These are phyloP conservation scores for Geotrichum aggregatum DNA, from an alignment of 1,139 yeast genomes.

Conservation along the genomic window DNA sequence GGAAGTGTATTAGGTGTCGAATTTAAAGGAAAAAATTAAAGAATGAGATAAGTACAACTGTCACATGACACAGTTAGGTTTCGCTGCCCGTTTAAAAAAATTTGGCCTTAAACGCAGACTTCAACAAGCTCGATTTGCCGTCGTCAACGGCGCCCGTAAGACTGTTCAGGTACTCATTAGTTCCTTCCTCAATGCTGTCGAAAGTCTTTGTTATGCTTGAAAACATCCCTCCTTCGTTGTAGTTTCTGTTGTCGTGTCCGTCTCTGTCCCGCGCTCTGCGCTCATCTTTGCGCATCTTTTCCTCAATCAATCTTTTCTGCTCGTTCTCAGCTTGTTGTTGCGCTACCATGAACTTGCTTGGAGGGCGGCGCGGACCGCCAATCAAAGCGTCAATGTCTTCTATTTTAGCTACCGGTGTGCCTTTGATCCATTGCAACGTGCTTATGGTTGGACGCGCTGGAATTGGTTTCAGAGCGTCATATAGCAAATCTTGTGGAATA, in stretches of 20 bases:
- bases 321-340: conserved; percentile 29
- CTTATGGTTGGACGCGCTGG: conserved; percentile 81
- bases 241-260: conserved; percentile 21
- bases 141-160: conserved; percentile 32
- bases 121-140: conserved; percentile 30
- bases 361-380: conserved; percentile 42
- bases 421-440: conserved; percentile 83
- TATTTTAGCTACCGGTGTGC: conserved; percentile 55
- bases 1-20: neutral
- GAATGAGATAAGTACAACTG: neutral
- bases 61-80: too few species aligned
- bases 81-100: conserved; percentile 27
- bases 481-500: conserved; percentile 38
- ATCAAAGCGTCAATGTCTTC: conserved; percentile 49
- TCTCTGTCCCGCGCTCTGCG: conserved; percentile 13
- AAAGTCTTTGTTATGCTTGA: conserved; percentile 34
- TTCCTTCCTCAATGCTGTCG: conserved; percentile 35
- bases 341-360: conserved; percentile 33
- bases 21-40: neutral
- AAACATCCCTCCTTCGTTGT: conserved; percentile 27
- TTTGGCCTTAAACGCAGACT: conserved; percentile 34
- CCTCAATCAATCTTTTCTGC: conserved; percentile 25
- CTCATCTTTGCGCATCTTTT: conserved; percentile 9
- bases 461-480: conserved; percentile 46
- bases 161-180: conserved; percentile 34